Evolutionary conservation across 2,329 filamentous ascomycete species (phyloP), one percentile per base, ranked within the genome.

Genomic region (Hymenotorrendiella dingleyae): DNA sequence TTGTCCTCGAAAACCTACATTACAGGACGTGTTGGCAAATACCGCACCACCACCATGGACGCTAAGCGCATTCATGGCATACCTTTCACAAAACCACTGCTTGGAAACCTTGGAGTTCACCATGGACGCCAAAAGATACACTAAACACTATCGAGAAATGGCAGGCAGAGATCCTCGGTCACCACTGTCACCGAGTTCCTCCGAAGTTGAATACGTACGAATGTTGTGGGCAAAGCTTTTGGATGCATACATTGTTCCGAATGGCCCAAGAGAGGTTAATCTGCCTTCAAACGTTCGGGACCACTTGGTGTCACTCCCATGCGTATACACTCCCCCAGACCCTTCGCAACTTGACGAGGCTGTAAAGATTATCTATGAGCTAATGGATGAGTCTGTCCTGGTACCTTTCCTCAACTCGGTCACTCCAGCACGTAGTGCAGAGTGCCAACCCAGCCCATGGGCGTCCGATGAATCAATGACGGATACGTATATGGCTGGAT

Each of bases 311-410:
- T 71, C 71, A 30, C 72, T 84, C 29, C 74, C 79, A 6, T 71
- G 70, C 47, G 65, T 74, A 11, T 68, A 72, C 5, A 72, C 80
- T 0, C 88, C 91, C 6, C 84, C 83, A 4, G 68, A 79, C 45
- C 90, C 93, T 1, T 78, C 82, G 29, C 78, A 81, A 42, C 71
- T 98, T 12, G 84, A 94, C 47, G 77, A 86, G 38, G 89, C 93
- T 16, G 85, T 94, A 19, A 76, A 78, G 48, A 94, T 95, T 48
- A 86, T 96, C 29, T 90, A 91, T 63, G 93, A 97, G 55, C 71
- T 98, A 43, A 97, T 98, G 90, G 94, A 95, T 57, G 93, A 97
- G 62, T 96, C 90, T 3, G 86, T 97, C 0, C 72, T 97, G 39
- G 82, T 95, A 1, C 90, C 91, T 0, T 98, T 97, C 61, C 73